A percentile compares a stretch with the other conserved stretches of the same genome.
These are phyloP conservation scores for Amanita inopinata DNA, from an alignment of 768 basidiomycete species.

Conservation along the genomic window DNA sequence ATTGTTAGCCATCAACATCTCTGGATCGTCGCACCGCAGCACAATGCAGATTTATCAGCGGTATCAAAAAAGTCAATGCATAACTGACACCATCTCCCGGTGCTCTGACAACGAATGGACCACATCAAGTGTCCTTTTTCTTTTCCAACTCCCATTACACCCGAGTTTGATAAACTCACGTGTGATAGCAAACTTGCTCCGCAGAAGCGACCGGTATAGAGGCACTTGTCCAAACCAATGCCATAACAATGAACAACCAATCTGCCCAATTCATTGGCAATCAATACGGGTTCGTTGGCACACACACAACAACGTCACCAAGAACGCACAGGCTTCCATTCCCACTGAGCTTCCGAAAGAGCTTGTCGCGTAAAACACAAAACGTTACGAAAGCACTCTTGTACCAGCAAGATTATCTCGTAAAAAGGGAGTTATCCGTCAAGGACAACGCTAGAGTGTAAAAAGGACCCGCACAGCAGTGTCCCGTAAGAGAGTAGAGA, in stretches of 20 bases:
- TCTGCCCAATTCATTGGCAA: neutral
- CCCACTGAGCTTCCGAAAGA: too few relatives aligned
- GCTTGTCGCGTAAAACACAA: too few relatives aligned
- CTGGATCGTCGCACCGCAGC: neutral
- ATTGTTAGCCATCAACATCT: neutral
- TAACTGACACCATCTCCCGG: too few relatives aligned
- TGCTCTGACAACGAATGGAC: too few relatives aligned
- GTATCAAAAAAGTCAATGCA: too few relatives aligned
- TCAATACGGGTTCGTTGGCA: neutral
- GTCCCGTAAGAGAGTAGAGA: conserved; percentile 1
- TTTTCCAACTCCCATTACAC: too few relatives aligned
- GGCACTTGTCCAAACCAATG: conserved; percentile 15
- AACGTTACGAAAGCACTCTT: too few relatives aligned
- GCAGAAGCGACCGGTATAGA: conserved; percentile 17
- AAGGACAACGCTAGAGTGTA: neutral
- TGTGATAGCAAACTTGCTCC: conserved; percentile 15
- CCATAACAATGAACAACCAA: conserved; percentile 5
- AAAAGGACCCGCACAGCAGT: conserved; percentile 6
- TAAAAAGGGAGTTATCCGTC: too few relatives aligned
- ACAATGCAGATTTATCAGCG: neutral
- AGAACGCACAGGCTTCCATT: neutral
- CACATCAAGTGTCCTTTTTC: too few relatives aligned
- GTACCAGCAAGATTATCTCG: too few relatives aligned
- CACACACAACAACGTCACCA: conserved; percentile 7
- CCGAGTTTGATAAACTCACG: too few relatives aligned